Evolutionary conservation across 2,329 filamentous ascomycete genomes (phyloP), one percentile per base, ranked within the genome.

Genomic region (Cadophora malorum): DNA sequence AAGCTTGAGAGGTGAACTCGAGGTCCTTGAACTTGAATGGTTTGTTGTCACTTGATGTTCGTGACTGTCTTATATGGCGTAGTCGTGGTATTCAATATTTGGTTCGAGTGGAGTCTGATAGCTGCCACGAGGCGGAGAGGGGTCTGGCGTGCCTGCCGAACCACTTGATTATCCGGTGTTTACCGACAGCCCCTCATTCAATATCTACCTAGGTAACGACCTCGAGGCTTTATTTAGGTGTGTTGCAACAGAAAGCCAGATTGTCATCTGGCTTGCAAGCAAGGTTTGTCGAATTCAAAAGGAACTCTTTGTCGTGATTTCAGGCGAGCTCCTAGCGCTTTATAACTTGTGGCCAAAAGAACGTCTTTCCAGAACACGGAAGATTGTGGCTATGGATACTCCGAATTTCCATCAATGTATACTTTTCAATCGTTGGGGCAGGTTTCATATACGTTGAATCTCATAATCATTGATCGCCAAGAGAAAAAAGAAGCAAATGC

Each of bases 71-170:
- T 55, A 12, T 55, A 19, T 33, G 6, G n/a, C 12, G 16, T 33
- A 33, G 6, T 9, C n/a, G 52, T 55, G 52, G 16, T 19, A 5
- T 55, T 55, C 14, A 55, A 31, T 19, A 19, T 33, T 8, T 55
- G 52, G 52, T 55, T 55, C 28, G 25, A n/a, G 52, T 55, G 52
- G 52, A 55, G 52, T 19, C 52, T 55, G 52, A 28, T n/a, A 31
- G 52, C 16, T 19, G 6, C 23, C 28, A 55, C 23, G 25, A 16
- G 28, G 52, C 52, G n/a, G 28, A 55, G 52, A 33, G 14, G 14
- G 45, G 45, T 4, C n/a, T 49, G 19, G n/a, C 10, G 45, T 21
- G 10, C 14, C 4, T 45, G 41, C 41, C 41, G 12, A 45, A 16
- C 41, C 10, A 45, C 41, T 16, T 16, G 14, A 19, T 5, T 16